phyloP scores from a whole-genome alignment of 2,329 filamentous ascomycete species.

The Sclerotinia minor region DNA sequence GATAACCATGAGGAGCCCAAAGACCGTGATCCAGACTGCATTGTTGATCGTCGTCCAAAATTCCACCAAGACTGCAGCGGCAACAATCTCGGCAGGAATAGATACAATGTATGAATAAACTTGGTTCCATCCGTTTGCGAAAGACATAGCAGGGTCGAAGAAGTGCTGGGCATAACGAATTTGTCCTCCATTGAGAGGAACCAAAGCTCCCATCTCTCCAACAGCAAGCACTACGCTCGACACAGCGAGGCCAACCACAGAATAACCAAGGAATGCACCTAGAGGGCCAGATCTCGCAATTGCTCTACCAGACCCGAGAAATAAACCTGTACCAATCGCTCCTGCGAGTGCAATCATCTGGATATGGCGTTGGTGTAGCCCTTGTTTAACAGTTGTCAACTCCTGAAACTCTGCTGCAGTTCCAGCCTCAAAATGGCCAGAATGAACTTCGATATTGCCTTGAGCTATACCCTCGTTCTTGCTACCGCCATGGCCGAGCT shows the following conservation, averaged over 20 bases:
- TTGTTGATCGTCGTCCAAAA: conserved; percentile 62
- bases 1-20: conserved; percentile 43
- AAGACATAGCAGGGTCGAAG: conserved; percentile 42
- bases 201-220: conserved; percentile 42
- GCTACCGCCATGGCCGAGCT: conserved; percentile 14
- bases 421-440: not conserved
- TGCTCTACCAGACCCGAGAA: conserved; percentile 51
- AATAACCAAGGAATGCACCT: conserved; percentile 46
- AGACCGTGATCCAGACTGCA: conserved; percentile 45
- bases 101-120: conserved; percentile 39
- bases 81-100: conserved; percentile 56
- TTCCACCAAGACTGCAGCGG: conserved; percentile 61
- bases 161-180: conserved; percentile 42
- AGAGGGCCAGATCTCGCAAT: conserved; percentile 51
- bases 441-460: conserved; percentile 2
- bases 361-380: conserved; percentile 43
- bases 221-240: conserved; percentile 48
- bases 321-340: conserved; percentile 53
- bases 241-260: conserved; percentile 44
- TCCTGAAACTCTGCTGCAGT: conserved; percentile 4
- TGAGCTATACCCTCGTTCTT: conserved; percentile 7
- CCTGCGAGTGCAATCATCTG: conserved; percentile 48
- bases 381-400: conserved; percentile 8
- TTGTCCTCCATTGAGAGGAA: conserved; percentile 43
- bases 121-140: conserved; percentile 41